phyloP scores from a whole-genome alignment of 768 basidiomycete genomes.

The Lactarius trivialis region DNA sequence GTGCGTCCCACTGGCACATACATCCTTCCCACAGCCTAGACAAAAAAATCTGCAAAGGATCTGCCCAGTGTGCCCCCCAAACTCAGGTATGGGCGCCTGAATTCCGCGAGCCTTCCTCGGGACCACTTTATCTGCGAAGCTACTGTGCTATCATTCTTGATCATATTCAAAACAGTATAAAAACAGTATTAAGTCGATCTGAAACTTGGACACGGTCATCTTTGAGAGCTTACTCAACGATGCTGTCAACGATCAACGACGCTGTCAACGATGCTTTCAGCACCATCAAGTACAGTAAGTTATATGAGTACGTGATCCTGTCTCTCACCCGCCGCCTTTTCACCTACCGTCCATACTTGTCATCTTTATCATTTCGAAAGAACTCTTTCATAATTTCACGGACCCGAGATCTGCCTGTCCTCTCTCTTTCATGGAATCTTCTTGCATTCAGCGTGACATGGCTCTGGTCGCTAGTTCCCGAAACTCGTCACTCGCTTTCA shows the following conservation, averaged over 20 bases:
- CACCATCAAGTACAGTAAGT: too few species aligned
- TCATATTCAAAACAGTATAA: too few species aligned
- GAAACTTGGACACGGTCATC: slow-evolving; percentile 83
- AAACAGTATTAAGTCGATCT: slow-evolving; percentile 92
- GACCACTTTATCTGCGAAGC: too few species aligned
- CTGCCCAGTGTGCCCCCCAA: too few species aligned
- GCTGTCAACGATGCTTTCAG: slow-evolving; percentile 99
- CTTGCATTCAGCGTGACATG: slow-evolving; percentile 83
- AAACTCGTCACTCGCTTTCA: slow-evolving; percentile 84
- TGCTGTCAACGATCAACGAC: slow-evolving; percentile 99
- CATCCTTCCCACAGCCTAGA: too few species aligned
- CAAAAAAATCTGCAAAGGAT: too few species aligned
- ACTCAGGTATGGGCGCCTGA: too few species aligned
- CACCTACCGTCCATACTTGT: too few species aligned
- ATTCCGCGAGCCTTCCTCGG: too few species aligned
- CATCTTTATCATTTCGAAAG: slow-evolving; percentile 35
- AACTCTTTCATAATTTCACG: slow-evolving; percentile 88
- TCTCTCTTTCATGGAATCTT: slow-evolving; percentile 88
- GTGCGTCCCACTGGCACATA: too few species aligned
- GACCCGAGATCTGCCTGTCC: slow-evolving; percentile 69
- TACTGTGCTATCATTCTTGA: too few species aligned
- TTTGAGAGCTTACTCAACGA: slow-evolving; percentile 97
- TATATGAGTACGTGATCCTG: slow-evolving; percentile 85
- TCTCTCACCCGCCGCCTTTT: neutral
- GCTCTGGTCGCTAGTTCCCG: slow-evolving; percentile 86